Percentiles rank a stretch among this genome's conserved stretches.
phyloP scores from a whole-genome alignment of 2,329 filamentous ascomycete species.

The Dendryphion nanum region DNA sequence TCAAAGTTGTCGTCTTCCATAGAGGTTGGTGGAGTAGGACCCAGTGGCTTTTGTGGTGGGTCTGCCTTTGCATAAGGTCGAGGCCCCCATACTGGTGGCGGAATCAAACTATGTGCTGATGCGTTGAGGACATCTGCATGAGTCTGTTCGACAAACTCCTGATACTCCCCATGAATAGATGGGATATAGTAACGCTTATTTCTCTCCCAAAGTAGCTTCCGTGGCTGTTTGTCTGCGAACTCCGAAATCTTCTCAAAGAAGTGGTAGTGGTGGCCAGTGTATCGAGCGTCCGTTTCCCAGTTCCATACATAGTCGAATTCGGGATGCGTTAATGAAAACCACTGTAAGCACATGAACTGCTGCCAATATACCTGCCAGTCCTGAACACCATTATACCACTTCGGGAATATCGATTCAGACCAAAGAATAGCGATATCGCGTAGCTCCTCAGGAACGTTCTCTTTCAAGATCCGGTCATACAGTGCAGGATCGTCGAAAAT shows the following conservation, averaged over 20 bases:
- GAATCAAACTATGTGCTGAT: conserved; percentile 39
- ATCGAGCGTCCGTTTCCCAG: conserved; percentile 81
- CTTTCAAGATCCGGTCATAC: conserved; percentile 60
- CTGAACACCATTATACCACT: conserved; percentile 49
- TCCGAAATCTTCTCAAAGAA: conserved; percentile 64
- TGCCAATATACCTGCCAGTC: conserved; percentile 52
- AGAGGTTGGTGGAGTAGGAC: conserved; percentile 67
- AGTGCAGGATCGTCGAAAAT: conserved; percentile 60
- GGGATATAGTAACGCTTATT: conserved; percentile 58
- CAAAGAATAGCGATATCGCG: conserved; percentile 69
- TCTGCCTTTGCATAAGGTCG: conserved; percentile 57
- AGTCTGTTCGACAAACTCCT: conserved; percentile 45
- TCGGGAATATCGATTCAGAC: conserved; percentile 59
- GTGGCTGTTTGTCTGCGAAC: conserved; percentile 54
- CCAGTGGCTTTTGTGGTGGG: conserved; percentile 72
- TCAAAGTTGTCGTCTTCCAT: conserved; percentile 77
- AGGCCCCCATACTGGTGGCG: conserved; percentile 78
- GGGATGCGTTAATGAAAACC: conserved; percentile 72
- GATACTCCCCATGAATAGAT: conserved; percentile 50
- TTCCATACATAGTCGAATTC: conserved; percentile 81
- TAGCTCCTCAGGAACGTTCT: conserved; percentile 68
- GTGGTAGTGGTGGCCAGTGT: conserved; percentile 79
- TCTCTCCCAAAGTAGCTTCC: conserved; percentile 60
- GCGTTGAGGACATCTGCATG: conserved; percentile 42
- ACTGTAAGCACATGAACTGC: conserved; percentile 72